Conservation (phyloP, 2,329 filamentous ascomycete genomes). For the Apiospora koreana region DNA sequence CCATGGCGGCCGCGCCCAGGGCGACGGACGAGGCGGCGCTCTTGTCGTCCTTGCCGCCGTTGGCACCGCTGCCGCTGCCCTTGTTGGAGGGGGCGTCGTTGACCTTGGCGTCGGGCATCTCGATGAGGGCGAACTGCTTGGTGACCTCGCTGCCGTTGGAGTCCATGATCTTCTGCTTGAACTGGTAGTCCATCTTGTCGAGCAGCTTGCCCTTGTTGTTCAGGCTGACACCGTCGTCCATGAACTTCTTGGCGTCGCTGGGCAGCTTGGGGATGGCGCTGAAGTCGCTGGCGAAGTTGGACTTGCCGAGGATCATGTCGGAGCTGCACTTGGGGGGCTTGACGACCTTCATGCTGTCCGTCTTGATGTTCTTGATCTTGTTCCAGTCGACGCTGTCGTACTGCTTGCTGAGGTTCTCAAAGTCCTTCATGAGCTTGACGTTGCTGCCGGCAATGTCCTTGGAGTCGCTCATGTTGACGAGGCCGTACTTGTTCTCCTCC, state of each 20-base stretch:
- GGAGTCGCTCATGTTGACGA: conserved; percentile 61
- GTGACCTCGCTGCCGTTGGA: conserved; percentile 39
- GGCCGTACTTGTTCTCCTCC: conserved; percentile 62
- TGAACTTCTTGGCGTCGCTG: conserved; percentile 63
- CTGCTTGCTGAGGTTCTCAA: conserved; percentile 70
- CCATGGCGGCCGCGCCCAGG: background rate
- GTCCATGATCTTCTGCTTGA: conserved; percentile 45
- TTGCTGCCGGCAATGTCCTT: conserved; percentile 33
- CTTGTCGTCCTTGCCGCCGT: background rate
- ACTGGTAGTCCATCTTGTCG: conserved; percentile 59
- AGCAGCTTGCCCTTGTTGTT: conserved; percentile 58
- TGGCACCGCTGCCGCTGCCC: background rate
- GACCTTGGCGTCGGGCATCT: conserved; percentile 9
- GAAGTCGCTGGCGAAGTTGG: conserved; percentile 73
- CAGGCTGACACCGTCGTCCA: conserved; percentile 69
- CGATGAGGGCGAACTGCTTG: conserved; percentile 34
- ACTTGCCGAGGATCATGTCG: conserved; percentile 58
- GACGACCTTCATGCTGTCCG: conserved; percentile 48
- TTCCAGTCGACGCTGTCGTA: conserved; percentile 71
- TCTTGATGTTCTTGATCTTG: conserved; percentile 61
- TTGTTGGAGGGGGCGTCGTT: conserved; percentile 9
- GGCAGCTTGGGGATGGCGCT: conserved; percentile 67
- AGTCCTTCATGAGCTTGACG: conserved; percentile 61
- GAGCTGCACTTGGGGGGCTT: conserved; percentile 60
- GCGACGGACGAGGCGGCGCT: background rate